Conservation (phyloP, 345 rosid species). For the Anastatica hierochuntica region DNA sequence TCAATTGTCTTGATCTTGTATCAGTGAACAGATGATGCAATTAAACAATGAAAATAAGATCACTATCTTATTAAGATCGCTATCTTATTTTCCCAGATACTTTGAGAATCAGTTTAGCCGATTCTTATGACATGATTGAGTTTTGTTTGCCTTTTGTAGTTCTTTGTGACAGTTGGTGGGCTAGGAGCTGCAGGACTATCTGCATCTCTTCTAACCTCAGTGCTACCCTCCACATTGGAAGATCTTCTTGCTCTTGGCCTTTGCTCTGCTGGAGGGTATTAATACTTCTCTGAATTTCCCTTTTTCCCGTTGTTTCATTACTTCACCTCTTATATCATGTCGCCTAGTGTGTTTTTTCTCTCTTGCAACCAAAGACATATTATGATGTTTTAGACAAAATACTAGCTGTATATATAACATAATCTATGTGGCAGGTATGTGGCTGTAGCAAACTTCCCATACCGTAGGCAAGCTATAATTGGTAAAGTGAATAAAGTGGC, state of each 20-base stretch:
- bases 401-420: constrained; percentile 2
- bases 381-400: not conserved
- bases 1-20: not conserved
- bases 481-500: constrained; percentile 59
- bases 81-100: too few relatives aligned
- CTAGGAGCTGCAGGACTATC: constrained; percentile 87
- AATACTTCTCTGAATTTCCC: constrained; percentile 6
- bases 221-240: constrained; percentile 71
- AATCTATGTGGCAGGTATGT: constrained; percentile 40
- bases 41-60: too few relatives aligned
- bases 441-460: constrained; percentile 70
- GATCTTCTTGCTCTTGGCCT: constrained; percentile 92
- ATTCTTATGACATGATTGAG: not conserved
- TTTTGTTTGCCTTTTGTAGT: constrained; percentile 32
- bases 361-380: too few relatives aligned
- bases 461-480: constrained; percentile 48
- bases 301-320: not conserved
- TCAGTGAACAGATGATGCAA: too few relatives aligned
- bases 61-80: too few relatives aligned
- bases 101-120: too few relatives aligned
- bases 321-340: not conserved
- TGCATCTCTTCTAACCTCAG: constrained; percentile 85
- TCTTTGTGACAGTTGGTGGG: constrained; percentile 77
- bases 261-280: constrained; percentile 95
- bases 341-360: too few relatives aligned